These are phyloP conservation scores for Zygoascus meyerae DNA, from an alignment of 1,139 yeast species.

Conservation along the genomic window DNA sequence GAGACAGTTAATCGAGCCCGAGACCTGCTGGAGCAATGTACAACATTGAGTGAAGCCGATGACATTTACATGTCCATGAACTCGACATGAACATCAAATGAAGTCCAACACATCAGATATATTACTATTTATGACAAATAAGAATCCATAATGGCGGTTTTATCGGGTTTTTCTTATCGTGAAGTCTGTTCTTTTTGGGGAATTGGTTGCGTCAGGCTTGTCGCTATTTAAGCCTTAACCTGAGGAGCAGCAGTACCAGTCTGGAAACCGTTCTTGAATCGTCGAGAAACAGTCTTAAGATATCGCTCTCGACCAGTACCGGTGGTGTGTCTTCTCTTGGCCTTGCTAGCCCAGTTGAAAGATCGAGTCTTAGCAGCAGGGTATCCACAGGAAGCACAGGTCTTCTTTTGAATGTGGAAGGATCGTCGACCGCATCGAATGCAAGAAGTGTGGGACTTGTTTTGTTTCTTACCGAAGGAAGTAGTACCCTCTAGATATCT, in stretches of 20 bases:
- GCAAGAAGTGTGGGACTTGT: constrained; percentile 99
- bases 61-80: constrained; percentile 44
- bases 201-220: neutral
- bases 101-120: constrained; percentile 3
- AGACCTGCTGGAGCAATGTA: constrained; percentile 61
- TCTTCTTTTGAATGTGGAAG: constrained; percentile 98
- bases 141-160: neutral
- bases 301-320: constrained; percentile 99
- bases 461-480: constrained; percentile 99
- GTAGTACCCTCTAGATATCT: constrained; percentile 77
- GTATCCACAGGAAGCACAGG: constrained; percentile 98
- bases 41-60: constrained; percentile 77
- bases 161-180: neutral
- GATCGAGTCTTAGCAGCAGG: constrained; percentile 98
- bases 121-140: constrained; percentile 9
- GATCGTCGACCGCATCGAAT: constrained; percentile 99
- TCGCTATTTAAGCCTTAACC: constrained; percentile 9
- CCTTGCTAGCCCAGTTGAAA: constrained; percentile 98
- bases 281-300: constrained; percentile 94
- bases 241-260: constrained; percentile 37
- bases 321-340: constrained; percentile 99
- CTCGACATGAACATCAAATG: constrained; percentile 1
- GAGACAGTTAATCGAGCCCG: constrained; percentile 65
- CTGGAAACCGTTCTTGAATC: constrained; percentile 99
- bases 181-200: neutral